These are phyloP conservation scores for maize (Zea mays) DNA, from an alignment of 176 grass and related monocot genomes.

Conservation along the genomic window Zm-B73-REFERENCE-NAM-5.0 NC_050096.1:212023501-212024000, in stretches of 20 bases:
- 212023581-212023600: not conserved
- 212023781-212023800: not conserved
- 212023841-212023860: not conserved
- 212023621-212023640: not conserved
- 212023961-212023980: too few species aligned
- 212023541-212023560: not conserved
- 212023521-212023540: not conserved
- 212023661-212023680: not conserved
- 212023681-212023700: not conserved
- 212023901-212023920: too few species aligned
- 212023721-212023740: not conserved
- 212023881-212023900: too few species aligned
- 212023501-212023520: not conserved
- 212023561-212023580: not conserved
- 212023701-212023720: not conserved
- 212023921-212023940: too few species aligned
- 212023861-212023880: too few species aligned
- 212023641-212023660: not conserved
- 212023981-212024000: too few species aligned
- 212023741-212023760: not conserved
- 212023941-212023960: too few species aligned
- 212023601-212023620: not conserved
- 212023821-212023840: not conserved
- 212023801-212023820: not conserved
- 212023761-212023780: not conserved